These are phyloP conservation scores for Anaeromyces robustus DNA, from an alignment of 192 early-diverging fungal species.

Conservation along the genomic window DNA sequence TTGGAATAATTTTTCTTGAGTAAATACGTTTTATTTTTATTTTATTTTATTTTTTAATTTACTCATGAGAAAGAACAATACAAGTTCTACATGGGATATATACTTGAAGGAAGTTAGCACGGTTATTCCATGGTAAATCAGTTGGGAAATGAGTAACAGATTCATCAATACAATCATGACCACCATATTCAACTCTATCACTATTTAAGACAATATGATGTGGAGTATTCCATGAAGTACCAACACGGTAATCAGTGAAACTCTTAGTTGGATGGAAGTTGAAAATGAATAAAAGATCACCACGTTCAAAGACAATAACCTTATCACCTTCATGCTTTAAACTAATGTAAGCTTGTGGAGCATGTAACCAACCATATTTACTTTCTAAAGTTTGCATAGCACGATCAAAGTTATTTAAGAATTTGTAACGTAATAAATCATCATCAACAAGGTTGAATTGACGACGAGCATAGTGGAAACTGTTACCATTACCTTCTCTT, in stretches of 20 bases:
- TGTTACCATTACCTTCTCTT: slow-evolving; percentile 73
- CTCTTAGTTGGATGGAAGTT: slow-evolving; percentile 81
- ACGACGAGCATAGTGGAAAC: slow-evolving; percentile 84
- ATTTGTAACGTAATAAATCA: slow-evolving; percentile 73
- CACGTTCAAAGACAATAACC: slow-evolving; percentile 83
- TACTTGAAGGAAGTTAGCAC: slow-evolving; percentile 55
- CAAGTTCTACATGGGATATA: slow-evolving; percentile 64
- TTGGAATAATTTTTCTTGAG: too few relatives aligned
- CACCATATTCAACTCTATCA: slow-evolving; percentile 60
- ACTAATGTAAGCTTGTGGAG: slow-evolving; percentile 62
- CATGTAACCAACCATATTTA: slow-evolving; percentile 49
- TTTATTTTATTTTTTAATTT: neutral
- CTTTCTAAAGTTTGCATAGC: slow-evolving; percentile 69
- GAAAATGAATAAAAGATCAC: slow-evolving; percentile 76
- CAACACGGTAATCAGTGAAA: slow-evolving; percentile 78
- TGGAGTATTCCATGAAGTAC: slow-evolving; percentile 27
- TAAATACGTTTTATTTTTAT: too few relatives aligned
- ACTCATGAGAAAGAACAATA: slow-evolving; percentile 34
- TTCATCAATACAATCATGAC: slow-evolving; percentile 59
- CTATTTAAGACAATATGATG: slow-evolving; percentile 61
- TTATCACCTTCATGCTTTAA: slow-evolving; percentile 87
- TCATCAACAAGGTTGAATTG: slow-evolving; percentile 95
- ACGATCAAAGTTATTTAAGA: slow-evolving; percentile 75
- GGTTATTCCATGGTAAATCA: slow-evolving; percentile 52
- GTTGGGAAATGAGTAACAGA: slow-evolving; percentile 49